Evolutionary conservation across 768 basidiomycete genomes (phyloP), one percentile per base, ranked within the genome.

Genomic region (Megacollybia marginata): DNA sequence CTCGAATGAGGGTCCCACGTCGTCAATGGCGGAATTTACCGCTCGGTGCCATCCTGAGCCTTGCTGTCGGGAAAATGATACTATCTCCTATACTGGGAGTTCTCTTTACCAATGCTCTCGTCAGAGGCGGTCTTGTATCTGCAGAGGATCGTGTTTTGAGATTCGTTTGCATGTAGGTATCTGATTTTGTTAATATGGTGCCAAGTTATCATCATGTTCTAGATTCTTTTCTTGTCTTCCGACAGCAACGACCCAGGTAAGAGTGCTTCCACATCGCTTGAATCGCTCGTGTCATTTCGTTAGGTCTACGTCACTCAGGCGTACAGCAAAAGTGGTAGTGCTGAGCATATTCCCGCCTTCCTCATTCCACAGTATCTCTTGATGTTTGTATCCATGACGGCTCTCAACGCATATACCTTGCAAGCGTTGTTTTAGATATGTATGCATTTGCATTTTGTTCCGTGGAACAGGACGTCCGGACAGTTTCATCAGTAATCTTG

Each of bases 131-230:
- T 1, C 40, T 85, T 7, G 74, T 85, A 16, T 55, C 70, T 5
- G 56, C 57, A 48, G 68, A 78, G 0, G 75, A 86, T 54, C 77
- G 77, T 33, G 79, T 86, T 0, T 58, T 87, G 16, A 70, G 73
- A 52, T 83, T 86, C 48, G 76, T 85, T 13, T 81, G 80, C 76
- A 80, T 86, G 83, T 84, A 49, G 59, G 83, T 67, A 4, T 32
- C 53, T 44, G 4, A 15, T 20, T 10, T 40, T 20, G 16, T 49
- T 47, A 33, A 33, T 13, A 44, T 28, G 23, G 23, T 28, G 5
- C 13, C 11, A 9, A 10, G 20, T 9, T 44, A 13, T 23, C 11
- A 10, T 16, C 44, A 15, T 32, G 11, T 28, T 49, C 31, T 52
- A 82, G 80, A 51, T 79, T 83, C 56, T 65, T 78, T 47, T 77